Percentiles rank a stretch among this genome's conserved stretches.
phyloP scores from a whole-genome alignment of 768 basidiomycete species.

The Coprinopsis cinerea region DNA sequence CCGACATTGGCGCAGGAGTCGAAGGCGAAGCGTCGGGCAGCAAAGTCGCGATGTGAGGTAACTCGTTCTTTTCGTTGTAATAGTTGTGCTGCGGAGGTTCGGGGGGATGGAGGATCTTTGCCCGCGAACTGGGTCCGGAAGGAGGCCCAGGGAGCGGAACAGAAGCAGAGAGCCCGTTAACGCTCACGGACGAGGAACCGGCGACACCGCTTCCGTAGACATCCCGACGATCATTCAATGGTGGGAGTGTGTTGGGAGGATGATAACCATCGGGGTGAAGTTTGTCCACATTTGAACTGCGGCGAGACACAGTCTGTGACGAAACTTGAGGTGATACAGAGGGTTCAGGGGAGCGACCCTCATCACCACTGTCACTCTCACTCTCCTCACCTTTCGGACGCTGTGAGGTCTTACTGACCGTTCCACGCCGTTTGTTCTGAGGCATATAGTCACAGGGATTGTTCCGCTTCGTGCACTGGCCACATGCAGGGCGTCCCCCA shows the following conservation, averaged over 20 bases:
- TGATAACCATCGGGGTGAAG: constrained; percentile 32
- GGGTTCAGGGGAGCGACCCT: constrained; percentile 45
- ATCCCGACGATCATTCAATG: constrained; percentile 43
- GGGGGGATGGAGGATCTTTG: constrained; percentile 9
- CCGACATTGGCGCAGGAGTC: constrained; percentile 53
- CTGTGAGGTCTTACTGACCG: constrained; percentile 22
- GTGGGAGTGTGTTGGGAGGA: constrained; percentile 28
- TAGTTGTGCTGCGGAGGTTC: constrained; percentile 21
- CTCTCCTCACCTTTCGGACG: constrained; percentile 55
- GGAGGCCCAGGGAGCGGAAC: constrained; percentile 15
- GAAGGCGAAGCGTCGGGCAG: constrained; percentile 54
- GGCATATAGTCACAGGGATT: constrained; percentile 79
- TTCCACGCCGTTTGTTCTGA: constrained; percentile 67
- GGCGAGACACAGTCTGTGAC: constrained; percentile 41
- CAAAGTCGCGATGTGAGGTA: constrained; percentile 69
- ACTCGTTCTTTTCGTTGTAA: constrained; percentile 56
- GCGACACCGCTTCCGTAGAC: constrained; percentile 3
- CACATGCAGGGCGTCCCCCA: constrained; percentile 76
- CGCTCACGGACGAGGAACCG: constrained; percentile 3
- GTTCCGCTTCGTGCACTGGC: constrained; percentile 74
- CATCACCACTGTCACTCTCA: constrained; percentile 63
- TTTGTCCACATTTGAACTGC: constrained; percentile 44
- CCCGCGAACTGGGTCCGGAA: constrained; percentile 7
- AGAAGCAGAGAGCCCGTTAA: constrained; percentile 14
- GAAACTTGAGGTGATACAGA: constrained; percentile 56